Evolutionary conservation across 192 early-diverging fungal genomes (phyloP).

Genomic region (Coemansia sp.): DNA sequence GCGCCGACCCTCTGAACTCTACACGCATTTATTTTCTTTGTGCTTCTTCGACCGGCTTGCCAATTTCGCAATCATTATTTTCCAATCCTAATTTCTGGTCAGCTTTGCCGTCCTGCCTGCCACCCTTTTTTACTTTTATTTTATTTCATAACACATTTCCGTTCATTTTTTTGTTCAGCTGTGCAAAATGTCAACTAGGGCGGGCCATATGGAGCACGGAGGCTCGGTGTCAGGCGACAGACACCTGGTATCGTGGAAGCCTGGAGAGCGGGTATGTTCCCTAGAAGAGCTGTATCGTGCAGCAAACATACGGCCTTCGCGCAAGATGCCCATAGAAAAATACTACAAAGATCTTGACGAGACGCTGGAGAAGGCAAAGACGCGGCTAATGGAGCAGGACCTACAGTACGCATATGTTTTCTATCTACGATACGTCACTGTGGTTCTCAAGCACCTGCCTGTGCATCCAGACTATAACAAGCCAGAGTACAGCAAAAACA

Average conservation of each 20-base stretch:
- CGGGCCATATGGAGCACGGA: not conserved
- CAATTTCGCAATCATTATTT: not conserved
- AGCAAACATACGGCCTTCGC: conserved; percentile 36
- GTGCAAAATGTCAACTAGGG: not conserved
- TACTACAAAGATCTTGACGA: conserved; percentile 49
- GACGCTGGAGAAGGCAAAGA: conserved; percentile 49
- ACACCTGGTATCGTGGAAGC: conserved; percentile 26
- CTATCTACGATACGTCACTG: conserved; percentile 68
- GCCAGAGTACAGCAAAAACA: conserved; percentile 51
- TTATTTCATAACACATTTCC: not conserved
- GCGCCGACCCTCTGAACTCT: no score
- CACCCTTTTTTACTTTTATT: no score
- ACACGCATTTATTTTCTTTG: not conserved
- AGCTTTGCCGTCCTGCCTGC: not conserved
- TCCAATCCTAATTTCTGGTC: not conserved
- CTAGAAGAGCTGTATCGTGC: conserved; percentile 41
- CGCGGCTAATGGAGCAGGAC: conserved; percentile 67
- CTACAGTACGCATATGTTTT: conserved; percentile 69
- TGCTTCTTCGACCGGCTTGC: not conserved
- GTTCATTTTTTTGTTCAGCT: no score
- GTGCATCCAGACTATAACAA: conserved; percentile 60
- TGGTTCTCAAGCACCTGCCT: conserved; percentile 62
- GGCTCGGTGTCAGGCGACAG: not conserved
- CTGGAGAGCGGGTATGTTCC: conserved; percentile 50
- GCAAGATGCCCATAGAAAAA: conserved; percentile 37